Conservation (phyloP, 2,329 filamentous ascomycete species). For the Clarireedia paspali region DNA sequence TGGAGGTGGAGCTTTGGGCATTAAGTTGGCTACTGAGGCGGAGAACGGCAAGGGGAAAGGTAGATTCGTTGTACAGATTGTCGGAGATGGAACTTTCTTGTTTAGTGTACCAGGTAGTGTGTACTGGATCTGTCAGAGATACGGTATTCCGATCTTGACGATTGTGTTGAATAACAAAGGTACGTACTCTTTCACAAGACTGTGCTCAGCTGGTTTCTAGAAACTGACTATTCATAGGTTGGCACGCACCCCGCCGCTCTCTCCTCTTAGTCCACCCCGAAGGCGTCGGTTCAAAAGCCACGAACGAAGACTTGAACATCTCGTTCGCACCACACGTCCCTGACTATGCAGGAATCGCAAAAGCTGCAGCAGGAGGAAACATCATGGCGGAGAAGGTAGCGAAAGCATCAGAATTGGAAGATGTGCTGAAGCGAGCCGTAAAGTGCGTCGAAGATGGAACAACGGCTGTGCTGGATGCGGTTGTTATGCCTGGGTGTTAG, state of each 20-base stretch:
- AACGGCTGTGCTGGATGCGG: conserved; percentile 51
- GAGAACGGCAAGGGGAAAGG: conserved; percentile 42
- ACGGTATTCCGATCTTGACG: conserved; percentile 57
- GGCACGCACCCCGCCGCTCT: conserved; percentile 57
- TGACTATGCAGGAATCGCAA: conserved; percentile 61
- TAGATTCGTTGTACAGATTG: conserved; percentile 55
- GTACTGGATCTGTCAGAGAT: conserved; percentile 61
- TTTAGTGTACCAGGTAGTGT: conserved; percentile 59
- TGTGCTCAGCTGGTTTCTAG: not conserved
- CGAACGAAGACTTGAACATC: conserved; percentile 59
- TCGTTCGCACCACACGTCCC: conserved; percentile 53
- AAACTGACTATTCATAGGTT: conserved; percentile 34
- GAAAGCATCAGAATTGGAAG: conserved; percentile 46
- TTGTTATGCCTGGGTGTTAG: conserved; percentile 25
- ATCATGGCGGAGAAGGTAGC: conserved; percentile 53
- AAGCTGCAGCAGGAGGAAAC: conserved; percentile 54
- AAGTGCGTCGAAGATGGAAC: conserved; percentile 47
- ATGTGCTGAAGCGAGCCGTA: conserved; percentile 48
- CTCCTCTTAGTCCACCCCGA: conserved; percentile 55
- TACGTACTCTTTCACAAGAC: conserved; percentile 2
- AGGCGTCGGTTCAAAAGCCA: conserved; percentile 52
- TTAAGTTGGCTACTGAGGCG: conserved; percentile 58
- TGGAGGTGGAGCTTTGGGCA: conserved; percentile 65
- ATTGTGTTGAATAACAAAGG: conserved; percentile 63
- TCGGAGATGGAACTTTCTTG: conserved; percentile 60